Base-by-base conservation (phyloP, 768 basidiomycete genomes). In the button mushroom (Agaricus bisporus) region DNA sequence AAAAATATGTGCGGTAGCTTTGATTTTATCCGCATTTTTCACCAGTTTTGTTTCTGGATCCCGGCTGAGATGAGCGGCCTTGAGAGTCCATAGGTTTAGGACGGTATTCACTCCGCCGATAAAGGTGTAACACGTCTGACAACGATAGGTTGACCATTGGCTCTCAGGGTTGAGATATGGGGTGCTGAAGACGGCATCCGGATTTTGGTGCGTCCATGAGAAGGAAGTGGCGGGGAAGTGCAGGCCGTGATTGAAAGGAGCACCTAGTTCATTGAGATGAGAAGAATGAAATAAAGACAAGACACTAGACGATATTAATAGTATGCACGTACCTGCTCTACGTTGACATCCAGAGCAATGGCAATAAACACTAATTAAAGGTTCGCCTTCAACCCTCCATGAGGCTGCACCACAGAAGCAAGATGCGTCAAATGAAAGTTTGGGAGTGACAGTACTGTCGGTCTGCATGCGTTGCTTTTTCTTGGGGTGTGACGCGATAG, bases 321-420 rank as follows among this genome's bases (percentile, higher is more conserved):
- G n/a, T n/a, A n/a, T n/a, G n/a, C n/a, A n/a, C n/a, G n/a, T 61
- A 78, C 83, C 81, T 58, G 68, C 79, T 43, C 84, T 62, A 41
- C 77, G 69, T 64, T 86, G 86, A 60, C 86, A 88, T 18, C 75
- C 63, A 3, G 81, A 81, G 61, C 86, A 88, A 60, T 87, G 86
- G 56, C 83, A 87, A 60, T 80, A 86, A 4, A 79, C 83, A 56
- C 77, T 78, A 38, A 80, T 65, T 4, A 78, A 58, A 0, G 84
- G 82, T 35, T 61, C 63, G 2, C 78, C 79, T 15, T 63, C 64
- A 4, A 84, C 69, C 41, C 68, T 54, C 55, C 79, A 86, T 0
- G 78, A 64, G 5, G 79, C 68, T 5, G 68, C 58, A 17, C 77
- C 72, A 55, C 86, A 86, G 61, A 79, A 82, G 64, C 85, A 88